Evolutionary conservation across 169 alveolate species (phyloP).

Genomic region (Cryptosporidium sp.): DNA sequence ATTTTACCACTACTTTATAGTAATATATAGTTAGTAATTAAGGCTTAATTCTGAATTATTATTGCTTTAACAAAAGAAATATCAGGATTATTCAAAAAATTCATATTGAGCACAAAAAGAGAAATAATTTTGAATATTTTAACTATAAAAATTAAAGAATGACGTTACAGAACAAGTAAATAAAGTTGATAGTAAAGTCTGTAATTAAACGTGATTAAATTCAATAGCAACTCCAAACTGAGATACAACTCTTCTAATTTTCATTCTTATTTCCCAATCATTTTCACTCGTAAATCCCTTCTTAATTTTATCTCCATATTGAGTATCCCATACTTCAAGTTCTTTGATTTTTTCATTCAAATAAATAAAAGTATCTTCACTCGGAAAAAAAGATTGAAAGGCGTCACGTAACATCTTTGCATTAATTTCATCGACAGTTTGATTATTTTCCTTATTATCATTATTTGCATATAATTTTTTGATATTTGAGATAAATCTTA

Average conservation of each 20-base stretch:
- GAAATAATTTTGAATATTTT: too few relatives aligned
- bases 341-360: conserved; percentile 51
- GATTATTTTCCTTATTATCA: neutral
- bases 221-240: conserved; percentile 56
- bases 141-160: neutral
- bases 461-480: neutral
- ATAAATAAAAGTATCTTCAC: conserved; percentile 37
- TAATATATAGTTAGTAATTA: too few relatives aligned
- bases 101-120: too few relatives aligned
- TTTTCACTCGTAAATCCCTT: conserved; percentile 56
- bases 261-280: conserved; percentile 74
- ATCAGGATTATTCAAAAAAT: too few relatives aligned
- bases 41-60: neutral
- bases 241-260: conserved; percentile 53
- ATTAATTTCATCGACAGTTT: conserved; percentile 4
- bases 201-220: conserved; percentile 16
- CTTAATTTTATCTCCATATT: conserved; percentile 36
- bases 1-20: too few relatives aligned
- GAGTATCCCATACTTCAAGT: conserved; percentile 70
- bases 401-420: conserved; percentile 1
- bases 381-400: conserved; percentile 34
- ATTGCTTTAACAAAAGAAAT: neutral
- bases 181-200: too few relatives aligned
- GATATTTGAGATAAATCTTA: conserved; percentile 15
- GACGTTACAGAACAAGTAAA: neutral